A percentile compares a stretch with the other conserved stretches of the same genome.
Conservation (phyloP, 495 filamentous ascomycete species). For the Penicillium riverlandense region DNA sequence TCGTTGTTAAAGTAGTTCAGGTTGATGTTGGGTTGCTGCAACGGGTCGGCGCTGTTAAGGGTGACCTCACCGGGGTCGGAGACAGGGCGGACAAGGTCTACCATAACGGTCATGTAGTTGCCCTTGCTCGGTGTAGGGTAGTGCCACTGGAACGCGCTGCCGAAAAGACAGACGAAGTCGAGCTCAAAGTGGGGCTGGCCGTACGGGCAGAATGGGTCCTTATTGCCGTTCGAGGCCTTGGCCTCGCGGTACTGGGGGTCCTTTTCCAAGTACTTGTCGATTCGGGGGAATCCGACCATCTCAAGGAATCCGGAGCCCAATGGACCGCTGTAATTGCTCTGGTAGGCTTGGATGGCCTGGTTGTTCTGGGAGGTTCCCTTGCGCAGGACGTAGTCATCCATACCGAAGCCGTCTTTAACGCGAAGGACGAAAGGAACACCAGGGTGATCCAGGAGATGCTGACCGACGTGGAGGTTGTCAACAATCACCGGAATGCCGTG, state of each 20-base stretch:
- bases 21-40: conserved; percentile 50
- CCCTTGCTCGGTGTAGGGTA: conserved; percentile 43
- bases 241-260: conserved; percentile 41
- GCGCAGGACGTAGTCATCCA: conserved; percentile 49
- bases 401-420: conserved; percentile 46
- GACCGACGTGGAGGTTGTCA: conserved; percentile 43
- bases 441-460: conserved; percentile 53
- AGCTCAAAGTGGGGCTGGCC: conserved; percentile 61
- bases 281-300: conserved; percentile 49
- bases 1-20: conserved; percentile 52
- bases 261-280: conserved; percentile 43
- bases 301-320: conserved; percentile 45
- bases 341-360: too few species aligned
- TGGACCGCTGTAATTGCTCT: conserved; percentile 40
- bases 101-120: conserved; percentile 49
- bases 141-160: conserved; percentile 59
- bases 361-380: conserved; percentile 3
- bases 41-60: conserved; percentile 43
- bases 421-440: conserved; percentile 48
- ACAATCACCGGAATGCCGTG: conserved; percentile 41
- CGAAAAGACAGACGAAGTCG: conserved; percentile 56
- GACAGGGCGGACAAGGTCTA: conserved; percentile 51
- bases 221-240: conserved; percentile 42
- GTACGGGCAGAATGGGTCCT: conserved; percentile 52
- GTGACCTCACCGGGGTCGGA: conserved; percentile 42